Evolutionary conservation across 129 eudicot species (phyloP), one percentile per base, ranked within the genome.

Genomic region (Artemisia tridentata): DNA sequence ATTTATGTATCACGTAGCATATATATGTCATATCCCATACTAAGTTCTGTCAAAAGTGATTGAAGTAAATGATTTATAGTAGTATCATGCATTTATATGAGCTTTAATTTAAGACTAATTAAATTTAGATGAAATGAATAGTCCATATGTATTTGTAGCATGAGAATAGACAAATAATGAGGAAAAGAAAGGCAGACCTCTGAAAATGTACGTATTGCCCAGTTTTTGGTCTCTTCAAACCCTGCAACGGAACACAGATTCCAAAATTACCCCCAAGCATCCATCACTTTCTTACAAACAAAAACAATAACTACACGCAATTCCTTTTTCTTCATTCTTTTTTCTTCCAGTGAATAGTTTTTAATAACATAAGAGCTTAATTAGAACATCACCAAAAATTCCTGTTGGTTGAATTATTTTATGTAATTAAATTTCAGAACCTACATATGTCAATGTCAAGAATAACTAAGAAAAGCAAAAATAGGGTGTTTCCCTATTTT

Each of bases 181-280:
- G 38, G 78, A 70, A 38, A 75, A 46, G 71, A 6, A 61, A 77
- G 76, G 68, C 52, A 72, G 58, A 89, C 96, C 96, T 88, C 86
- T 84, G 96, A 78, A 78, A 80, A 74, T 67, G 85, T 81, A 81
- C 91, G 89, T 63, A 82, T 77, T 85, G 84, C 78, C 92, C 95
- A 82, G 78, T 85, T 81, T 80, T 77, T 90, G 74, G 85, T 85
- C 89, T 87, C 86, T 82, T 83, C 97, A 81, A 78, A 82, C 73
- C 81, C 95, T 91, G 84, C 79, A 77, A 46, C 72, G 25, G 45
- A 62, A 70, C 65, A 70, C 76, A 70, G 56, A 64, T 63, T 12
- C 72, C 76, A 38, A 70, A 47, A 73, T 61, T 34, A 77, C 63
- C 63, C 75, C 25, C 19, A 51, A 43, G 12, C 60, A 60, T 72